Percentiles rank a stretch among this genome's conserved stretches.
These are phyloP conservation scores for Geotrichum australiense DNA, from an alignment of 1,139 yeast genomes.

Conservation along the genomic window DNA sequence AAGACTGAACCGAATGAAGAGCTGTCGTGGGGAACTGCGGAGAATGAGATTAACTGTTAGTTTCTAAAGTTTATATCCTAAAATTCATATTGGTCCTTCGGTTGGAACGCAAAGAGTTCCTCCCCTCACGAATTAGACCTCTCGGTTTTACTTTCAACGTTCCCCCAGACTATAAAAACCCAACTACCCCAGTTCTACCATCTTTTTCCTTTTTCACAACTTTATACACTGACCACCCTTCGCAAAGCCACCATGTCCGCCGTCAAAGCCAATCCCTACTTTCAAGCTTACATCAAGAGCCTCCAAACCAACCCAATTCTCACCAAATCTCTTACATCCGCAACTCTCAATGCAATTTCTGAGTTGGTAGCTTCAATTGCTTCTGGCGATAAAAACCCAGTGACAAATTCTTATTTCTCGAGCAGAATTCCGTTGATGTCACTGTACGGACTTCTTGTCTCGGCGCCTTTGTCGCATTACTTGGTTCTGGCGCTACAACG, in stretches of 20 bases:
- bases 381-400: constrained; percentile 36
- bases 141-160: neutral
- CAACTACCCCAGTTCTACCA: neutral
- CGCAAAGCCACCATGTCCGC: constrained; percentile 9
- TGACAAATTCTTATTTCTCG: constrained; percentile 31
- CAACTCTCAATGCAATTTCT: constrained; percentile 33
- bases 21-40: too few relatives aligned
- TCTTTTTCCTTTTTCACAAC: neutral
- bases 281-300: constrained; percentile 24
- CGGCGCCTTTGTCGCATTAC: constrained; percentile 70
- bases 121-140: too few relatives aligned
- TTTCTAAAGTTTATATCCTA: too few relatives aligned
- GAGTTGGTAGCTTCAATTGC: constrained; percentile 35
- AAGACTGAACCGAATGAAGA: too few relatives aligned
- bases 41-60: too few relatives aligned
- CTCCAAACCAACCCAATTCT: constrained; percentile 30
- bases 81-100: too few relatives aligned
- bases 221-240: neutral
- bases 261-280: neutral
- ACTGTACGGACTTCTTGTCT: constrained; percentile 59
- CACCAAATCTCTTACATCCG: constrained; percentile 37
- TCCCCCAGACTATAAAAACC: neutral
- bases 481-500: constrained; percentile 32
- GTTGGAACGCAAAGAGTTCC: too few relatives aligned
- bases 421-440: constrained; percentile 58